These are phyloP conservation scores for Telfairia occidentalis DNA, from an alignment of 331 rosid species.

Conservation along the genomic window DNA sequence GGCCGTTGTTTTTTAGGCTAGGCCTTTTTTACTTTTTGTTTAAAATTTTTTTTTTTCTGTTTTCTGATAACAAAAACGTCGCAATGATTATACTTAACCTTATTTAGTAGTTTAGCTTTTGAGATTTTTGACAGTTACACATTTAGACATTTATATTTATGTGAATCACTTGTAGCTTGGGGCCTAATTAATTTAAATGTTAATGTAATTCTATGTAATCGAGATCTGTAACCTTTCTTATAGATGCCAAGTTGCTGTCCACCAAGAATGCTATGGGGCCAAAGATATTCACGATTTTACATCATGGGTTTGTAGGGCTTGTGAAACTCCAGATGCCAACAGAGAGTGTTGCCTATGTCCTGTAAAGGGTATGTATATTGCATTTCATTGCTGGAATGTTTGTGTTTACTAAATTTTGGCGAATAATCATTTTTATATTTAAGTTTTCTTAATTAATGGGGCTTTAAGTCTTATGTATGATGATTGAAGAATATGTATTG, in stretches of 20 bases:
- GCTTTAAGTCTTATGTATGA: neutral
- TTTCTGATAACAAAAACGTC: neutral
- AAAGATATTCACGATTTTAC: slow-evolving; percentile 74
- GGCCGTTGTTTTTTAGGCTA: neutral
- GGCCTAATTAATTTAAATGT: neutral
- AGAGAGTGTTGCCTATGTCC: slow-evolving; percentile 99
- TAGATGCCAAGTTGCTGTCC: slow-evolving; percentile 97
- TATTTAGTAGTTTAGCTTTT: neutral
- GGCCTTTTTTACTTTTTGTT: neutral
- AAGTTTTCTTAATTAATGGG: neutral
- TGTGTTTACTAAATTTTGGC: slow-evolving; percentile 5
- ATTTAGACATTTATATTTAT: neutral
- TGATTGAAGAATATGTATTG: neutral
- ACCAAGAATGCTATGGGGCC: slow-evolving; percentile 98
- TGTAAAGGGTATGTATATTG: slow-evolving; percentile 51
- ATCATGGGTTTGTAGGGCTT: slow-evolving; percentile 97
- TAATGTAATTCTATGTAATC: neutral
- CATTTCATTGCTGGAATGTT: slow-evolving; percentile 19
- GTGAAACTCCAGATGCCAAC: slow-evolving; percentile 76
- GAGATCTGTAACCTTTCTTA: slow-evolving; percentile 3
- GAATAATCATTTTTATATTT: slow-evolving; percentile 8
- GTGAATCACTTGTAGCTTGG: neutral
- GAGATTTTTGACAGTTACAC: neutral
- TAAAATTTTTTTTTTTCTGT: neutral
- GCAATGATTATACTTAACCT: neutral